phyloP scores from a whole-genome alignment of 1,284 basidiomycete species.

The Chondrostereum purpureum region DNA sequence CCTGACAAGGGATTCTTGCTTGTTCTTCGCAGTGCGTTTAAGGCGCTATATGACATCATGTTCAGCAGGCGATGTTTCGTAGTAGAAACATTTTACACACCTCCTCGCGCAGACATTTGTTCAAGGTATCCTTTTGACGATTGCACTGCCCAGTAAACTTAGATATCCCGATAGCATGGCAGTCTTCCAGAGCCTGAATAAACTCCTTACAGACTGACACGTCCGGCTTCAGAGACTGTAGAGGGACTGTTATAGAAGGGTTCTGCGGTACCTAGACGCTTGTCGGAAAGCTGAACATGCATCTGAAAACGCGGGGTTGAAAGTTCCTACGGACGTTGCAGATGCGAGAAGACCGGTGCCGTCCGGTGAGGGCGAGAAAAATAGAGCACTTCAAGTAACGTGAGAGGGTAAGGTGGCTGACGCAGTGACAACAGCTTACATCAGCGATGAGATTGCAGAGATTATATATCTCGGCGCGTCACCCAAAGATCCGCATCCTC shows the following conservation, averaged over 20 bases:
- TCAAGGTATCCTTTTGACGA: slow-evolving; percentile 61
- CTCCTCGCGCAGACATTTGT: slow-evolving; percentile 71
- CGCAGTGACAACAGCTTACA: no score
- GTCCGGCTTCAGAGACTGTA: slow-evolving; percentile 8
- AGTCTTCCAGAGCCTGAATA: slow-evolving; percentile 64
- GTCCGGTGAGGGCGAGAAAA: no score
- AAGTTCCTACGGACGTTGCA: no score
- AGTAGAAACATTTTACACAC: slow-evolving; percentile 31
- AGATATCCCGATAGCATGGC: slow-evolving; percentile 53
- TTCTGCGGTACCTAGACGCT: slow-evolving; percentile 46
- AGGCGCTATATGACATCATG: slow-evolving; percentile 56
- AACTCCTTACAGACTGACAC: slow-evolving; percentile 63
- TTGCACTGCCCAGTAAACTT: slow-evolving; percentile 72
- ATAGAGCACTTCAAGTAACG: no score
- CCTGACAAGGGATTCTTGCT: slow-evolving; percentile 58
- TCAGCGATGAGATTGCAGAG: neutral
- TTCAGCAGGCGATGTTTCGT: neutral
- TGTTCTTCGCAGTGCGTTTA: slow-evolving; percentile 62
- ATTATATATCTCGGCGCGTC: slow-evolving; percentile 6
- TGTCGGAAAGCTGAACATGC: slow-evolving; percentile 73
- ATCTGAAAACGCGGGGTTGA: slow-evolving; percentile 38
- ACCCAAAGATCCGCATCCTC: slow-evolving; percentile 14
- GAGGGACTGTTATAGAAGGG: slow-evolving; percentile 7
- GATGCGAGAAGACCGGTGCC: no score
- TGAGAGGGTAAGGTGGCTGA: no score